Percentiles rank a stretch among this genome's conserved stretches.
phyloP scores from a whole-genome alignment of 345 rosid genomes.

The Angophora floribunda region DNA sequence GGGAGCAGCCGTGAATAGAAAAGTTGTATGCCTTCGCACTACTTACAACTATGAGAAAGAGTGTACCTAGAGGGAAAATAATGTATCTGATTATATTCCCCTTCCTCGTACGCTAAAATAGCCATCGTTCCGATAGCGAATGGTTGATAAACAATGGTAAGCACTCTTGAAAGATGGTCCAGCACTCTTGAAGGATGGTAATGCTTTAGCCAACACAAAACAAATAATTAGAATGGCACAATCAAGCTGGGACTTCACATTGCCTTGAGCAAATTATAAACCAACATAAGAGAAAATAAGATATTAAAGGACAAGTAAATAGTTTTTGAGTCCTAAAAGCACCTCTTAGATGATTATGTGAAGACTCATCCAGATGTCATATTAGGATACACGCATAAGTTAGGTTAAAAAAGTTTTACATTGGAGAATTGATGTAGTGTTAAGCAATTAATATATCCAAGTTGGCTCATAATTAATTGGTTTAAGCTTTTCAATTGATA shows the following conservation, averaged over 20 bases:
- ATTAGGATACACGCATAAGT: too few relatives aligned
- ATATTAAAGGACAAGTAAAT: background rate
- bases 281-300: background rate
- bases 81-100: slow-evolving; percentile 56
- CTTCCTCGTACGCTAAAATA: slow-evolving; percentile 41
- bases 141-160: slow-evolving; percentile 77
- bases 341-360: background rate
- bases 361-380: background rate
- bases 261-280: background rate
- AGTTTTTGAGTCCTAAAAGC: background rate
- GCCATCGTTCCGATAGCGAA: slow-evolving; percentile 59
- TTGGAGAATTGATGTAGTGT: too few relatives aligned
- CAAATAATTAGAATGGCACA: background rate
- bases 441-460: too few relatives aligned
- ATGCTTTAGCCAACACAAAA: slow-evolving; percentile 19
- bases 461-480: too few relatives aligned
- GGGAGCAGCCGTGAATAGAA: background rate
- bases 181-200: slow-evolving; percentile 91
- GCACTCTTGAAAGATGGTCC: slow-evolving; percentile 87
- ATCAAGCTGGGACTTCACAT: background rate
- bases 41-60: slow-evolving; percentile 70
- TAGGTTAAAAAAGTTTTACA: too few relatives aligned
- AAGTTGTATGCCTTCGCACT: background rate
- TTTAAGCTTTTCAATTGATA: too few relatives aligned
- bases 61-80: slow-evolving; percentile 45